Evolutionary conservation across 2,329 filamentous ascomycete genomes (phyloP).

Genomic region (Aspergillus novoparasiticus): DNA sequence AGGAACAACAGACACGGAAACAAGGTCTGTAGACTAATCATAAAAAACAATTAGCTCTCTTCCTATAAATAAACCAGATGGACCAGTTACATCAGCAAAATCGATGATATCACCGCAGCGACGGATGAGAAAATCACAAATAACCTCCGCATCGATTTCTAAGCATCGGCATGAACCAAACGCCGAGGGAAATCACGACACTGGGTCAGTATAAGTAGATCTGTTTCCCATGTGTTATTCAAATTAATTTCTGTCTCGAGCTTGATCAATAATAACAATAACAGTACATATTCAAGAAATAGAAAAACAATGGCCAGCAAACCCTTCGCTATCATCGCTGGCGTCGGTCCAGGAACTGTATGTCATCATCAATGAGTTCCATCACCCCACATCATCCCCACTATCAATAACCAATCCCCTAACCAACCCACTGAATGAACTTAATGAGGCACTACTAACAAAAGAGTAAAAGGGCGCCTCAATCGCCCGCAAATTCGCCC

Average conservation of each 20-base stretch:
- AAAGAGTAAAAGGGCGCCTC: conserved; percentile 51
- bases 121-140: conserved; percentile 1
- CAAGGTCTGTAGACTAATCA: too few relatives aligned
- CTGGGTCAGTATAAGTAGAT: conserved; percentile 3
- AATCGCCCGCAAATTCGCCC: conserved; percentile 62
- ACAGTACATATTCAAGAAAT: background rate
- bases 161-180: conserved; percentile 17
- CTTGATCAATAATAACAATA: background rate
- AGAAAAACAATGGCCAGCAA: conserved; percentile 37
- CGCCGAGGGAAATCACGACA: conserved; percentile 21
- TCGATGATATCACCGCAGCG: background rate
- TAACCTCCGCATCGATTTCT: conserved; percentile 16
- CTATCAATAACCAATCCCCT: background rate
- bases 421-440: background rate
- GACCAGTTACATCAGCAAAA: background rate
- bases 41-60: too few relatives aligned
- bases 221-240: background rate
- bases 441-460: background rate
- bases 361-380: background rate
- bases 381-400: background rate
- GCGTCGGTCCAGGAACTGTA: conserved; percentile 51
- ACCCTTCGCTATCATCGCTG: conserved; percentile 49
- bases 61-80: background rate
- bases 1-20: background rate
- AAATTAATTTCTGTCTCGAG: background rate